Base-by-base conservation (phyloP, 345 rosid species). In the Rhodamnia argentea region DNA sequence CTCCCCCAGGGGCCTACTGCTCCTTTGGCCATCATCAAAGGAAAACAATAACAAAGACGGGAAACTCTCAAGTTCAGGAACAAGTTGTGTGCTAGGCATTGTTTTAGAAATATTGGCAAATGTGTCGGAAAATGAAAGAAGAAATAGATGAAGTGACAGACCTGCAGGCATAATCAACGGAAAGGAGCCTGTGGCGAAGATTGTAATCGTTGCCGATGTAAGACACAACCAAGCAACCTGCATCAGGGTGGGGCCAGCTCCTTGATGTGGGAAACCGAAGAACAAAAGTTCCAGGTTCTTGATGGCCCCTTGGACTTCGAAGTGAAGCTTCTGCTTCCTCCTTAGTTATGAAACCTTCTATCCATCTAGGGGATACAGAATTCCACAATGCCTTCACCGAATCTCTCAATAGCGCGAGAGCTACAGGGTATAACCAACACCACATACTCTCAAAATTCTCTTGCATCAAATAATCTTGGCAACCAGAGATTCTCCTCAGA, bases 201-300 rank as follows among this genome's bases (percentile, higher is more conserved):
- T 88, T 83, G 86, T 90, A 92, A 90, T 97, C 98, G 40, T 85
- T 88, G 85, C 96, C 96, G 52, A 97, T 94, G 85, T 95, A 96
- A 82, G 97, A 93, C 87, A 94, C 99, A 86, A 97, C 89, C 87
- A 97, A 92, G 90, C 94, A 91, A 87, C 99, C 99, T 52, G 99
- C 92, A 88, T 96, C 99, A 47, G 99, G 97, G 88, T 96, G 99
- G 64, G 99, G 99, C 99, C 99, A 97, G 92, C 95, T 95, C 93
- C 99, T 94, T 83, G 98, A 94, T 87, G 93, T 94, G 82, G 99
- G 99, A 87, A 97, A 97, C 90, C 98, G 92, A 60, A 97, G 93
- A 57, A 95, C 86, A 92, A 96, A 97, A 18, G 99, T 95, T 6
- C 99, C 99, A n/a, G 98, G 98, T 88, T 94, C 97, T 89, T 93